Evolutionary conservation across 306 rosid genomes (phyloP).

Genomic region (Trifolium dubium): DNA sequence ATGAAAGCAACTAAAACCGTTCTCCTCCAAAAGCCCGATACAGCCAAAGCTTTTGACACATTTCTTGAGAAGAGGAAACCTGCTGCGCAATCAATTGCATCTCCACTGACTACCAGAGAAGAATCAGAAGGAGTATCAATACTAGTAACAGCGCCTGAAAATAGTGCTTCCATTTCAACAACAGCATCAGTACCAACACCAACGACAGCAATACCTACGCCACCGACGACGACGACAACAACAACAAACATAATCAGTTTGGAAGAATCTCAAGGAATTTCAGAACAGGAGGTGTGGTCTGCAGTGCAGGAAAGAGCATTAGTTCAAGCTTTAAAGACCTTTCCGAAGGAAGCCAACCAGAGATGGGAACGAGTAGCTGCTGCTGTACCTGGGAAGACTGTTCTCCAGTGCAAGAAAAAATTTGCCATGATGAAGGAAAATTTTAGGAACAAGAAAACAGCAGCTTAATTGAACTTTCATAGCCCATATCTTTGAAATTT

Average conservation of each 20-base stretch:
- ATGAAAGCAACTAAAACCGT: conserved; percentile 92
- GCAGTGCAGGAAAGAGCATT: conserved; percentile 90
- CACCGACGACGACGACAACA: neutral
- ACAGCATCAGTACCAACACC: conserved; percentile 38
- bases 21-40: conserved; percentile 96
- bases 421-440: conserved; percentile 81
- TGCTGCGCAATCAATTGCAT: conserved; percentile 75
- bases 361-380: conserved; percentile 96
- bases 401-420: conserved; percentile 93
- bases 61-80: conserved; percentile 98
- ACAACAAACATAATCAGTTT: conserved; percentile 39
- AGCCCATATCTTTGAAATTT: conserved; percentile 40
- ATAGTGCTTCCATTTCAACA: conserved; percentile 38
- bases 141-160: conserved; percentile 29
- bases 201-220: conserved; percentile 14
- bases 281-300: conserved; percentile 87
- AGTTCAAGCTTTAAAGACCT: conserved; percentile 94
- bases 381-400: conserved; percentile 89
- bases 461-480: conserved; percentile 47
- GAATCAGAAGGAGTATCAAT: conserved; percentile 61
- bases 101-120: conserved; percentile 89
- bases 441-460: conserved; percentile 83
- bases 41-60: conserved; percentile 86
- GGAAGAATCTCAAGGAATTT: conserved; percentile 55
- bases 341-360: conserved; percentile 85